Base-by-base conservation (phyloP, 2,329 filamentous ascomycete species). In the Hirsutella rhossiliensis region DNA sequence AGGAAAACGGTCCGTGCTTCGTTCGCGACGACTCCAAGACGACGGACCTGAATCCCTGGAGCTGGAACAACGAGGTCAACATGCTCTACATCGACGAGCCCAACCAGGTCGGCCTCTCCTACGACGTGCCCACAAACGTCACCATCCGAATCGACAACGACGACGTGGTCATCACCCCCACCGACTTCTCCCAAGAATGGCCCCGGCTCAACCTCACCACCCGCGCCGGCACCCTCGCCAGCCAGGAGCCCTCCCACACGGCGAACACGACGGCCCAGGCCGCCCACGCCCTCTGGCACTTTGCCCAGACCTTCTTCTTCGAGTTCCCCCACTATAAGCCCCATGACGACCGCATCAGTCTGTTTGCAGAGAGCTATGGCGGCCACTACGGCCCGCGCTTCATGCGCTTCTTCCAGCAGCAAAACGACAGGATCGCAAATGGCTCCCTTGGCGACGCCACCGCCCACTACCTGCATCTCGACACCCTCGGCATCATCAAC, bases 321-420 rank as follows among this genome's bases (percentile, higher is more conserved):
- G 34, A 43, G 13, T 38, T 38, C 18, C 23, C 82, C 58, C 57
- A 80, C n/a, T 76, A 82, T 56, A 73, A 73, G 45, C 74, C 72
- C 3, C 60, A 61, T 23, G 63, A 69, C 47, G 63, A 71, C 41
- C 74, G 76, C 11, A 70, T 85, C 42, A 79, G 80, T 52, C 61
- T 86, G 2, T 84, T 82, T 54, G 72, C 79, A 0, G 80, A 86
- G 60, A 81, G 76, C 56, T 82, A 84, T 58, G 76, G 80, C 27
- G 83, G 83, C 8, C 76, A 80, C 48, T 87, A 84, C 52, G 82
- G 78, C 0, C 80, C 80, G 1, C 70, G 72, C 0, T 82, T 84
- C 53, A 73, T 76, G n/a, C 62, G 63, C 3, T 63, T 70, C 46
- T 75, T 72, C 63, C 71, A 82, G 55, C 57, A 75, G 45, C 79